Base-by-base conservation (phyloP, 305 asterid genomes). In the Withania somnifera region DNA sequence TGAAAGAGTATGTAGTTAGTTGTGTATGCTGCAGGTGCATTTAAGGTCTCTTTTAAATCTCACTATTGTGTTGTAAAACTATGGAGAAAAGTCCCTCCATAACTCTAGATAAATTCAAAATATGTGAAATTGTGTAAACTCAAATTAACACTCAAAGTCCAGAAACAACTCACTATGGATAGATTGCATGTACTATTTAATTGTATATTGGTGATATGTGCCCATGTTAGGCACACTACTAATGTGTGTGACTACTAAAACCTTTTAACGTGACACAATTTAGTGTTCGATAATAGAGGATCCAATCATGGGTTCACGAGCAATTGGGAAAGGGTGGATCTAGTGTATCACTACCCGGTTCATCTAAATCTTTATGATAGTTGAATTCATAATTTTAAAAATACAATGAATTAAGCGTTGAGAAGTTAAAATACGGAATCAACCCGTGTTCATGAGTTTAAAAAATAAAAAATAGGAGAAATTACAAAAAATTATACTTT, bases 1-100 rank as follows among this genome's bases (percentile, higher is more conserved):
- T 91, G 90, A 87, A 86, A 80, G 38, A 77, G 93, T 86, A 78
- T 84, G 94, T 85, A 91, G 97, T 93, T 93, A 88, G 98, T 91
- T 94, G 98, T 78, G 77, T 80, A 73, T 38, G 81, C 64, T 82
- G 89, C 92, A 87, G 90, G 82, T 63, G 94, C 95, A 92, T 93
- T 94, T 86, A 92, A 82, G 83, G 67, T 83, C n/a, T 51, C 91
- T 90, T 89, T 89, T 83, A 91, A 71, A 78, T 57, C 88, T 60
- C 30, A 26, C 85, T 68, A 42, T 84, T 45, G 68, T 86, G 78
- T 82, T 26, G n/a, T 45, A 63, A 36, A 34, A 30, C 28, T 32
- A 61, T 77, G 79, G 53, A 64, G 78, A 64, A 63, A 34, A 22
- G 28, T 26, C 42, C 9, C 30, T 78, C 28, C 36, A 78, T 69